Base-by-base conservation (phyloP, 2,329 filamentous ascomycete genomes). In the Botrytis porri region DNA sequence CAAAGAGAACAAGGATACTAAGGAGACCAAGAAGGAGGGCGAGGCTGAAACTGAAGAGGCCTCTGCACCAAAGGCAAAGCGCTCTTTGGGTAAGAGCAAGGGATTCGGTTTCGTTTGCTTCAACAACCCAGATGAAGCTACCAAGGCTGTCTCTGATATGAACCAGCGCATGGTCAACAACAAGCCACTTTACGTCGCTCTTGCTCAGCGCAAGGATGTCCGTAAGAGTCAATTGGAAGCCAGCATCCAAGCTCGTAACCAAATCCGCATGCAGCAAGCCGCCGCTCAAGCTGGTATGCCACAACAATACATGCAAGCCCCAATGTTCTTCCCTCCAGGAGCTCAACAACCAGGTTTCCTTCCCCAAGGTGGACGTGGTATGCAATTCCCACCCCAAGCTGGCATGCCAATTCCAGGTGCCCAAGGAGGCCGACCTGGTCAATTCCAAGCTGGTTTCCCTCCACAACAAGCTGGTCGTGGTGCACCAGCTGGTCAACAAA, bases 81-180 rank as follows among this genome's bases (percentile, higher is more conserved):
- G 86, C 66, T 83, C 85, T 73, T 88, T 97, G 75, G 96, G 96
- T 83, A 98, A 98, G 93, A 97, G 94, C 92, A 99, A 98, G 89
- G 96, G 96, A 83, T 99, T 99, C 83, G 96, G 96, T 80, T 99
- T 99, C 84, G 96, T 99, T 82, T 99, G 96, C 92, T 99, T 99
- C 88, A 96, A 93, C 89, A 98, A 97, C 88, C 95, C 96, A 75
- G 96, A 99, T 81, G 96, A 99, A 84, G 96, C 96, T 77, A 98
- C 95, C 86, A 98, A 98, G 90, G 96, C 96, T 77, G 95, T 99
- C 77, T 94, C 95, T 75, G 96, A 99, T 85, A 98, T 98, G 94
- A 99, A 99, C 88, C 95, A 98, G 88, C 94, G 96, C 84, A 99
- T 99, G 96, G 88, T 98, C 79, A 92, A 95, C 83, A 89, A 89